These are phyloP conservation scores for Chaetomiaceae sp. DNA, from an alignment of 2,329 filamentous ascomycete species.

Conservation along the genomic window DNA sequence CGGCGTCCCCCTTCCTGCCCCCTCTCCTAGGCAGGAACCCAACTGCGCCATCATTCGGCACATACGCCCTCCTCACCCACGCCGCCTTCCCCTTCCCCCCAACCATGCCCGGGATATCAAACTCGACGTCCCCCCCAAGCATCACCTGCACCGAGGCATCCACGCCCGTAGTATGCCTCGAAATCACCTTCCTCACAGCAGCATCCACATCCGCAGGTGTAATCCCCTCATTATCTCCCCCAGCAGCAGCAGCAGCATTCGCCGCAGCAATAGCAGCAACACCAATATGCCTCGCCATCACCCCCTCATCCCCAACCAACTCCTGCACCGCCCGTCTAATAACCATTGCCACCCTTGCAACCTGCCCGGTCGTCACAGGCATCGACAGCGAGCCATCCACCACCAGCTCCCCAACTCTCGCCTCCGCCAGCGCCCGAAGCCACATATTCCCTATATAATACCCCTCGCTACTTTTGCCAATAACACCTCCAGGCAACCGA, in stretches of 20 bases:
- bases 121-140: slow-evolving; percentile 10
- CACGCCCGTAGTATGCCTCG: slow-evolving; percentile 1
- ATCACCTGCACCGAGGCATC: slow-evolving; percentile 2
- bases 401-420: background rate
- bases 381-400: background rate
- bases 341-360: slow-evolving; percentile 1
- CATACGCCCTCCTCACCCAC: slow-evolving; percentile 11
- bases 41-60: slow-evolving; percentile 3
- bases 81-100: background rate
- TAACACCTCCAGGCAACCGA: background rate
- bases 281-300: background rate
- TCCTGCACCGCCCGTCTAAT: slow-evolving; percentile 4
- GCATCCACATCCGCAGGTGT: slow-evolving; percentile 1
- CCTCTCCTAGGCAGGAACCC: slow-evolving; percentile 3
- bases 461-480: background rate
- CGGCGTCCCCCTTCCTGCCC: slow-evolving; percentile 3
- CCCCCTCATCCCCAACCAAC: background rate
- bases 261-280: background rate
- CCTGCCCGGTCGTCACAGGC: background rate
- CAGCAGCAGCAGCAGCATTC: background rate
- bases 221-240: background rate
- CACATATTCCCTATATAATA: slow-evolving; percentile 13
- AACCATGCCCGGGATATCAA: slow-evolving; percentile 6
- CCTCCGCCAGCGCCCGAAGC: background rate
- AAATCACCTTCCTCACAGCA: background rate